phyloP scores from a whole-genome alignment of 495 filamentous ascomycete species.

The Delitschia confertaspora region DNA sequence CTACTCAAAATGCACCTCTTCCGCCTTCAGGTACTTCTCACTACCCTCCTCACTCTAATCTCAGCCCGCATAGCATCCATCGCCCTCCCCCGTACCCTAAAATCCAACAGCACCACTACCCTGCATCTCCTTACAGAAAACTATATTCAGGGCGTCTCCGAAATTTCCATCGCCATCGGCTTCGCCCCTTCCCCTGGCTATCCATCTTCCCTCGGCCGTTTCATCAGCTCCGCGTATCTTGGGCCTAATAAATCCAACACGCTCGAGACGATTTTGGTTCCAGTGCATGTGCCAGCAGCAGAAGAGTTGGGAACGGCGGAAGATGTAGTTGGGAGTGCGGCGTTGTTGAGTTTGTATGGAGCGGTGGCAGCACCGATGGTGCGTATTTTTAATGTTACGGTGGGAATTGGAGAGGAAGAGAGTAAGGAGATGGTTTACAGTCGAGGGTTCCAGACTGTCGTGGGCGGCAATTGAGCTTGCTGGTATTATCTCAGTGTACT shows the following conservation, averaged over 20 bases:
- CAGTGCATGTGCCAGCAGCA: not conserved
- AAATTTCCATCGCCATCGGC: constrained; percentile 23
- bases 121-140: constrained; percentile 20
- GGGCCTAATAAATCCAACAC: constrained; percentile 19
- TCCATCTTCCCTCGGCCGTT: constrained; percentile 6
- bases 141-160: constrained; percentile 27
- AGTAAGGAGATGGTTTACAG: constrained; percentile 4
- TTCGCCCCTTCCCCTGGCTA: not conserved
- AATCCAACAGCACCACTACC: constrained; percentile 6
- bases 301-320: not conserved
- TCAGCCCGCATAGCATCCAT: constrained; percentile 19
- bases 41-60: constrained; percentile 4
- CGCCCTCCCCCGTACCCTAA: constrained; percentile 11
- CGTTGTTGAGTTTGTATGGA: constrained; percentile 14
- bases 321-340: not conserved
- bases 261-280: not conserved
- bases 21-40: not conserved
- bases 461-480: too few species aligned
- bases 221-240: constrained; percentile 11
- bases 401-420: constrained; percentile 1
- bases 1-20: constrained; percentile 3
- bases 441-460: too few species aligned
- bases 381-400: constrained; percentile 7
- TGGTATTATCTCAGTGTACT: too few species aligned
- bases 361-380: constrained; percentile 1